Evolutionary conservation across 345 rosid species (phyloP).

Genomic region (Sapria himalayana): DNA sequence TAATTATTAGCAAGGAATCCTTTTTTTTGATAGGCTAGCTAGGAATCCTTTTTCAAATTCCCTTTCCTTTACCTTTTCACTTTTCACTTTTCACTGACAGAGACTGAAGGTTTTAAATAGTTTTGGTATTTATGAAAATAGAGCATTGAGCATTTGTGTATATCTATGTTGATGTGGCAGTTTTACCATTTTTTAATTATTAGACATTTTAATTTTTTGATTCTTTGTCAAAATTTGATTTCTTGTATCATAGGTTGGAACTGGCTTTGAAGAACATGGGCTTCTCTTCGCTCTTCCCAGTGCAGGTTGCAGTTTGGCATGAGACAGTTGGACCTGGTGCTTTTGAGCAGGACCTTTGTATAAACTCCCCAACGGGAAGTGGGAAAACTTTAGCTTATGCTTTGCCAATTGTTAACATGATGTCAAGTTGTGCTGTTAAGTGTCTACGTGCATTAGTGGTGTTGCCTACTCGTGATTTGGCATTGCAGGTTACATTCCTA

Average conservation of each 20-base stretch:
- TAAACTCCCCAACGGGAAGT: slow-evolving; percentile 87
- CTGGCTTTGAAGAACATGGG: slow-evolving; percentile 42
- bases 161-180: too few relatives aligned
- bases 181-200: too few relatives aligned
- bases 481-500: slow-evolving; percentile 39
- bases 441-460: slow-evolving; percentile 81
- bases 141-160: too few relatives aligned
- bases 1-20: too few relatives aligned
- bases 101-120: too few relatives aligned
- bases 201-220: background rate
- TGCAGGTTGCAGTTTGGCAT: slow-evolving; percentile 86
- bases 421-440: slow-evolving; percentile 44
- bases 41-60: too few relatives aligned
- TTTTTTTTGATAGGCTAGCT: too few relatives aligned
- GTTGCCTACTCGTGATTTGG: slow-evolving; percentile 88
- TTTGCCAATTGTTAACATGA: slow-evolving; percentile 59
- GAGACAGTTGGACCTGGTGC: slow-evolving; percentile 80
- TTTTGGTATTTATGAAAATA: too few relatives aligned
- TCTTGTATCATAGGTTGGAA: slow-evolving; percentile 30
- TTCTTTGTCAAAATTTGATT: slow-evolving; percentile 1
- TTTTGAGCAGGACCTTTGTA: slow-evolving; percentile 66
- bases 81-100: too few relatives aligned
- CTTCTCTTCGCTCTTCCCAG: slow-evolving; percentile 47
- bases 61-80: too few relatives aligned
- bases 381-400: slow-evolving; percentile 89